Percentiles rank a stretch among this genome's conserved stretches.
Evolutionary conservation across 192 early-diverging fungal species (phyloP).

Genomic region (Entophlyctis helioformis): DNA sequence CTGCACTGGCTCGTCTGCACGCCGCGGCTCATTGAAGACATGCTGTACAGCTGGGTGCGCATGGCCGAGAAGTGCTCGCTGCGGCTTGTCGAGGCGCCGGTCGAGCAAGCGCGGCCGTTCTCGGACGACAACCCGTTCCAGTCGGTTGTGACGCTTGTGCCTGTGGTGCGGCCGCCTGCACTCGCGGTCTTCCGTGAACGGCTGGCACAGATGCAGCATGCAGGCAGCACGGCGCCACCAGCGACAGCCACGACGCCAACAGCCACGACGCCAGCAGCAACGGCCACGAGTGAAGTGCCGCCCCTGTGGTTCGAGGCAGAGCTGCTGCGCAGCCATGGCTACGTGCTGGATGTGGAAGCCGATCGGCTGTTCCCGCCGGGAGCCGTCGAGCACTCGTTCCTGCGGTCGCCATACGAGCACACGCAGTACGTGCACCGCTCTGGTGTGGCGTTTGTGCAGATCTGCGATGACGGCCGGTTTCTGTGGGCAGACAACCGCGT

Average conservation of each 20-base stretch:
- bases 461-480: conserved; percentile 58
- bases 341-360: conserved; percentile 89
- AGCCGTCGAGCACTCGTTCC: conserved; percentile 42
- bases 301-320: conserved; percentile 66
- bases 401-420: conserved; percentile 53
- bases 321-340: conserved; percentile 65
- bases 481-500: conserved; percentile 84
- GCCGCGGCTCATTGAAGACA: conserved; percentile 73
- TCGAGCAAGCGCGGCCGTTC: conserved; percentile 49
- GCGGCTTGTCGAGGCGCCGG: conserved; percentile 79
- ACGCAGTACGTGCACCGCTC: conserved; percentile 86
- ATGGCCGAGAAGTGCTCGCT: conserved; percentile 78
- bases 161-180: conserved; percentile 51
- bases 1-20: conserved; percentile 95
- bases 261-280: no score
- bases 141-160: conserved; percentile 40
- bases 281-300: no score
- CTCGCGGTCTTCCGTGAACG: no score
- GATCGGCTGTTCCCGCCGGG: conserved; percentile 59
- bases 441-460: conserved; percentile 88
- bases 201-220: no score
- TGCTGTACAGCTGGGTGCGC: conserved; percentile 66
- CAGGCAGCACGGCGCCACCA: no score
- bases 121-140: conserved; percentile 87
- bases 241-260: no score